These are phyloP conservation scores for Sclerotinia borealis DNA, from an alignment of 2,329 filamentous ascomycete species.

Conservation along the genomic window DNA sequence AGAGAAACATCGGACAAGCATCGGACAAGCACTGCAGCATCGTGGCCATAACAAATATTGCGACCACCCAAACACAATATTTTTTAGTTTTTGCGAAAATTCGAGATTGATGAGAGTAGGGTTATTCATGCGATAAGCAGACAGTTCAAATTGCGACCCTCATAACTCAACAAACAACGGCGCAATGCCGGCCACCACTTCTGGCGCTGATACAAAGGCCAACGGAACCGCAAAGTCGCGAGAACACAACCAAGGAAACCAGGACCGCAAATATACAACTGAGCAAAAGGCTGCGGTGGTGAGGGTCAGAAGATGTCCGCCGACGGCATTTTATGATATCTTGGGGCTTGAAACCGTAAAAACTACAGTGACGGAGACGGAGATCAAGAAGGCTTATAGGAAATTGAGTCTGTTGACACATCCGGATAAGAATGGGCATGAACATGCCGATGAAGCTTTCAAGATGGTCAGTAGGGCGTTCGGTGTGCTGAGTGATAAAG, in stretches of 20 bases:
- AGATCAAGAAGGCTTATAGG: slow-evolving; percentile 97
- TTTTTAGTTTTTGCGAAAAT: neutral
- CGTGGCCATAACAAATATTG: slow-evolving; percentile 18
- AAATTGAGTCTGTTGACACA: slow-evolving; percentile 92
- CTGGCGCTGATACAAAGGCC: slow-evolving; percentile 36
- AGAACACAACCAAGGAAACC: slow-evolving; percentile 51
- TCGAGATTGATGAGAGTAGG: neutral
- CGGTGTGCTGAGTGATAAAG: slow-evolving; percentile 83
- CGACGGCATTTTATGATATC: slow-evolving; percentile 95
- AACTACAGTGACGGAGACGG: slow-evolving; percentile 63
- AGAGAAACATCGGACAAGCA: slow-evolving; percentile 3
- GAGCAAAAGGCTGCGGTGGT: slow-evolving; percentile 91
- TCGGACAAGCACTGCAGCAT: slow-evolving; percentile 7
- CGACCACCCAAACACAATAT: neutral
- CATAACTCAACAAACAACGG: neutral
- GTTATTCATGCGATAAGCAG: neutral
- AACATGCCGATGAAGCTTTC: slow-evolving; percentile 94
- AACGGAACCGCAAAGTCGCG: slow-evolving; percentile 36
- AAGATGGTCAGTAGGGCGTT: slow-evolving; percentile 97
- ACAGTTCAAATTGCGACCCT: neutral
- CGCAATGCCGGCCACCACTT: slow-evolving; percentile 36
- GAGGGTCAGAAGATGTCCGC: slow-evolving; percentile 74
- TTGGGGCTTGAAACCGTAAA: slow-evolving; percentile 63
- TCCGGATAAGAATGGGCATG: slow-evolving; percentile 97
- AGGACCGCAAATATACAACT: slow-evolving; percentile 67